A percentile compares a stretch with the other conserved stretches of the same genome.
phyloP scores from a whole-genome alignment of 805 yeast species.

The Danielozyma ontarioensis region DNA sequence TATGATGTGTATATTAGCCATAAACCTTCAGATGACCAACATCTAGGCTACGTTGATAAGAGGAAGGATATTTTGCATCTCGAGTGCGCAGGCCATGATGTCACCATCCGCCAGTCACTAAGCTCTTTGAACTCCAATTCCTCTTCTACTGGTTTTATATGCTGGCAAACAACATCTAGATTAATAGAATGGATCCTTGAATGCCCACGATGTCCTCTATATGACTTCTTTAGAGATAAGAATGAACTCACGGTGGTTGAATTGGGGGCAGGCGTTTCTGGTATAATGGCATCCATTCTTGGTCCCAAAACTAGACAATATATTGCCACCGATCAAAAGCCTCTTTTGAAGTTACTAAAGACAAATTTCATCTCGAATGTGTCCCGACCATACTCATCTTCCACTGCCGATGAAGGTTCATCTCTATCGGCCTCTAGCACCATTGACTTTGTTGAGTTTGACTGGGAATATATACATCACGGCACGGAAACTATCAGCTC shows the following conservation, averaged over 20 bases:
- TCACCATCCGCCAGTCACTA: slow-evolving; percentile 29
- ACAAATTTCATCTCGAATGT: slow-evolving; percentile 42
- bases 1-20: slow-evolving; percentile 26
- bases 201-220: slow-evolving; percentile 21
- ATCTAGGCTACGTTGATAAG: slow-evolving; percentile 34
- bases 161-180: slow-evolving; percentile 51
- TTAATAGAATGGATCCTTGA: slow-evolving; percentile 52
- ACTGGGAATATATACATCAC: slow-evolving; percentile 51
- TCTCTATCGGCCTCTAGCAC: not conserved
- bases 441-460: slow-evolving; percentile 49
- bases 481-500: slow-evolving; percentile 19
- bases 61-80: slow-evolving; percentile 17
- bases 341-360: slow-evolving; percentile 44
- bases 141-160: slow-evolving; percentile 58
- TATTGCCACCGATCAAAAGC: slow-evolving; percentile 57
- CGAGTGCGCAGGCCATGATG: slow-evolving; percentile 15
- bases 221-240: slow-evolving; percentile 6
- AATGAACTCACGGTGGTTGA: slow-evolving; percentile 39
- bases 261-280: slow-evolving; percentile 60
- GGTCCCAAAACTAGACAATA: slow-evolving; percentile 30
- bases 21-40: slow-evolving; percentile 18
- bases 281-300: slow-evolving; percentile 39
- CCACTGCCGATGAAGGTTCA: slow-evolving; percentile 4
- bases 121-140: slow-evolving; percentile 25
- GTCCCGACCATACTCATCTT: slow-evolving; percentile 5